Evolutionary conservation across 2,329 filamentous ascomycete species (phyloP).

Genomic region (Colletotrichum australisinense): DNA sequence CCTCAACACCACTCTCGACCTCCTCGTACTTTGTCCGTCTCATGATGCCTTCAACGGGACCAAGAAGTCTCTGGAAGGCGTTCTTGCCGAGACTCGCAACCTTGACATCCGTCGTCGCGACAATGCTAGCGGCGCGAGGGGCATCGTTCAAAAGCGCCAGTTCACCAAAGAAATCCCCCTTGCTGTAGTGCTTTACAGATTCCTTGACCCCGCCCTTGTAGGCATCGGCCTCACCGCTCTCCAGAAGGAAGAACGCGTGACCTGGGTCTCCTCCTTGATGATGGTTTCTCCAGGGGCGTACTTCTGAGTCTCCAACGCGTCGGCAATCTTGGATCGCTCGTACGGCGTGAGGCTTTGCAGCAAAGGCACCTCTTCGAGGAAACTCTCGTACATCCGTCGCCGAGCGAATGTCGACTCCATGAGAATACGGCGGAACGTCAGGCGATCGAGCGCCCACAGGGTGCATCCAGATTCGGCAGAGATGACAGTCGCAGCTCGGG

Average conservation of each 20-base stretch:
- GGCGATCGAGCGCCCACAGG: slow-evolving; percentile 93
- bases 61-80: slow-evolving; percentile 92
- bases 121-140: slow-evolving; percentile 88
- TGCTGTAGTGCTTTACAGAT: slow-evolving; percentile 83
- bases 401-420: slow-evolving; percentile 99
- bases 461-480: slow-evolving; percentile 83
- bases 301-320: slow-evolving; percentile 92
- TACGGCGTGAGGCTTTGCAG: slow-evolving; percentile 87
- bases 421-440: slow-evolving; percentile 96
- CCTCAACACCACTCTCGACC: slow-evolving; percentile 71
- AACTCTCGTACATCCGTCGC: slow-evolving; percentile 95
- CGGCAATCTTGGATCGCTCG: slow-evolving; percentile 96
- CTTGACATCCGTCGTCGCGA: slow-evolving; percentile 88
- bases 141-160: slow-evolving; percentile 93
- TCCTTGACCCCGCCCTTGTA: slow-evolving; percentile 79
- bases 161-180: slow-evolving; percentile 98
- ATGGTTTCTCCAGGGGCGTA: slow-evolving; percentile 84
- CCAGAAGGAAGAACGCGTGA: slow-evolving; percentile 90
- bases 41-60: slow-evolving; percentile 95
- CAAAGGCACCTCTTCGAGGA: slow-evolving; percentile 92
- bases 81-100: slow-evolving; percentile 92
- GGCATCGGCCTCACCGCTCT: slow-evolving; percentile 87
- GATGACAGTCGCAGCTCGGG: slow-evolving; percentile 92
- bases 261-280: slow-evolving; percentile 91
- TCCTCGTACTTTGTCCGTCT: slow-evolving; percentile 77